phyloP scores from a whole-genome alignment of 176 grass and related monocot genomes.

The Eleusine indica region DNA sequence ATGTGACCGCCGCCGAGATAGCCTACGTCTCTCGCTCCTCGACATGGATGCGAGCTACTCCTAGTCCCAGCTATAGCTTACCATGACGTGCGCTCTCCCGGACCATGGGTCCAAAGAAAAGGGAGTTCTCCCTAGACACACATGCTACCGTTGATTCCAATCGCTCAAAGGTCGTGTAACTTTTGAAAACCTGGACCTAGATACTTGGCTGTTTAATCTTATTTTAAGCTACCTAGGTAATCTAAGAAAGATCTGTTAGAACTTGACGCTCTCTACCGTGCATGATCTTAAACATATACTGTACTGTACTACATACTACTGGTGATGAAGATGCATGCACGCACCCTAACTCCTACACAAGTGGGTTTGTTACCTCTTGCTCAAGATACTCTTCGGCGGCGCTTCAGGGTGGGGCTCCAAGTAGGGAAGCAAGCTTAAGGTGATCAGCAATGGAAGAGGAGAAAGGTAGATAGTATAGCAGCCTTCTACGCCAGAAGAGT shows the following conservation, averaged over 20 bases:
- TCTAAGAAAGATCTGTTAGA: not conserved
- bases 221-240: too few species aligned
- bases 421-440: not conserved
- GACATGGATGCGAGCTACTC: not conserved
- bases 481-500: too few species aligned
- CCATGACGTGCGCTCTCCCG: not conserved
- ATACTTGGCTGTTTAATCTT: too few species aligned
- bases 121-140: not conserved
- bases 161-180: too few species aligned
- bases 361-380: not conserved
- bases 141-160: not conserved
- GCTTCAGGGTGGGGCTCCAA: not conserved
- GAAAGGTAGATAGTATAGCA: too few species aligned
- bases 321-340: not conserved
- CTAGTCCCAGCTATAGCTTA: too few species aligned
- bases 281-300: too few species aligned
- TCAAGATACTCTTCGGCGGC: not conserved
- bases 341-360: too few species aligned
- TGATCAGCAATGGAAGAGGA: not conserved
- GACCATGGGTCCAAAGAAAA: not conserved
- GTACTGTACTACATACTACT: not conserved
- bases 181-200: too few species aligned
- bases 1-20: constrained; percentile 11
- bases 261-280: not conserved
- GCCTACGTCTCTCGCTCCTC: not conserved